phyloP scores from a whole-genome alignment of 2,329 filamentous ascomycete genomes.

The Diaporthe velutina region DNA sequence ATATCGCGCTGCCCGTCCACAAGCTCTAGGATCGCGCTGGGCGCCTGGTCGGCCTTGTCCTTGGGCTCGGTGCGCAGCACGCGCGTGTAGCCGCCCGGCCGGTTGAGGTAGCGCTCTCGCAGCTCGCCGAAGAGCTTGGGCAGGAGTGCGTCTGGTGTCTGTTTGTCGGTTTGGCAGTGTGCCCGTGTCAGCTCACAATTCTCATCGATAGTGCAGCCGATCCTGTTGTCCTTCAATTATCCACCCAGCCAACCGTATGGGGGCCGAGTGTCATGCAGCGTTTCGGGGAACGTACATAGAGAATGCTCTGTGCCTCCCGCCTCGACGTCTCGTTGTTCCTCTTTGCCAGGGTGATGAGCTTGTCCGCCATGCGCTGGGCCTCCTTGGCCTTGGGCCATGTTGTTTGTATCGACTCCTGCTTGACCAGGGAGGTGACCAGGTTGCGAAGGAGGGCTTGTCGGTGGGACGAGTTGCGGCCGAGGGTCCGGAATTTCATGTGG shows the following conservation, averaged over 20 bases:
- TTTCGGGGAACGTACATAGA: slow-evolving; percentile 80
- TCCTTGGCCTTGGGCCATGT: slow-evolving; percentile 98
- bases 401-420: slow-evolving; percentile 93
- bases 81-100: slow-evolving; percentile 94
- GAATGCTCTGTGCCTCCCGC: slow-evolving; percentile 81
- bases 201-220: rapidly evolving
- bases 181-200: neutral
- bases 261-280: slow-evolving; percentile 56
- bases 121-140: slow-evolving; percentile 92
- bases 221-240: neutral
- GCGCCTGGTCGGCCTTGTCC: slow-evolving; percentile 90
- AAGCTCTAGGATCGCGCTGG: slow-evolving; percentile 91
- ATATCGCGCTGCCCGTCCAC: slow-evolving; percentile 96
- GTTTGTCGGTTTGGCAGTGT: neutral
- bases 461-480: slow-evolving; percentile 88
- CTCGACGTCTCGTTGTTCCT: slow-evolving; percentile 87
- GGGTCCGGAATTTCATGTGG: slow-evolving; percentile 87
- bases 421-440: slow-evolving; percentile 93
- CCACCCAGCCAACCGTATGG: neutral
- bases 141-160: slow-evolving; percentile 78
- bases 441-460: slow-evolving; percentile 94
- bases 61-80: slow-evolving; percentile 92
- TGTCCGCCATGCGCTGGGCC: slow-evolving; percentile 92
- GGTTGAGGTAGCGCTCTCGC: slow-evolving; percentile 79
- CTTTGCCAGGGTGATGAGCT: slow-evolving; percentile 94